Base-by-base conservation (phyloP, 257 asterid species). In the Petunia axillaris region DNA sequence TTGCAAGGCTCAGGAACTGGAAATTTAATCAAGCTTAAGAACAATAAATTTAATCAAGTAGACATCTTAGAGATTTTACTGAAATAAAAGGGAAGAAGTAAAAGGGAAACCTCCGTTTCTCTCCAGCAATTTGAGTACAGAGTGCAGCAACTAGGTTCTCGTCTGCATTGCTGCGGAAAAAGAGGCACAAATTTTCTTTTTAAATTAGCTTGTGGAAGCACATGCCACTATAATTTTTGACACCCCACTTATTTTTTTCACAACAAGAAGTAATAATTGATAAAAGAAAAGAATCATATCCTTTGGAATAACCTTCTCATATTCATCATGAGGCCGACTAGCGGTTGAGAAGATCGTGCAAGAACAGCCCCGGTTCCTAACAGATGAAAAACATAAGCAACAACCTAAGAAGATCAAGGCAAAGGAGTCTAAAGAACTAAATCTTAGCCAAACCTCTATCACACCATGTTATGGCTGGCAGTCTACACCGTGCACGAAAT, bases 261-360 rank as follows among this genome's bases (percentile, higher is more conserved):
- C 64, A 76, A 77, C 82, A 36, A 50, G 35, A 83, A 43, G 80
- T 62, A 65, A 35, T 43, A 77, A 52, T 40, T 54, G 54, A 80
- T 82, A 83, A 41, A 44, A 68, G 81, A 46, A 74, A 11, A 54
- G 14, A 48, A 57, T 65, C 81, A 80, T 38, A 39, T 71, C 64
- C 73, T 74, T 57, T 73, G 4, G 36, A 39, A 63, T 84, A 80
- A 95, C 99, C 99, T 95, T 90, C 99, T 91, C 96, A 93, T 88
- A 86, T 95, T 95, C 99, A 95, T 93, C 98, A 95, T 93, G 83
- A 95, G 90, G 62, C 99, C 99, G 85, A 95, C 98, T 81, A 93
- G 82, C 35, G 99, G 99, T 71, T 95, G 99, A 46, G 99, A 92
- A 57, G 99, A 95, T 81, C 99, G 96, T 37, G 99, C 99, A 75